A percentile compares a stretch with the other conserved stretches of the same genome.
Conservation (phyloP, 345 rosid genomes). For the Eutrema yunnanense region DNA sequence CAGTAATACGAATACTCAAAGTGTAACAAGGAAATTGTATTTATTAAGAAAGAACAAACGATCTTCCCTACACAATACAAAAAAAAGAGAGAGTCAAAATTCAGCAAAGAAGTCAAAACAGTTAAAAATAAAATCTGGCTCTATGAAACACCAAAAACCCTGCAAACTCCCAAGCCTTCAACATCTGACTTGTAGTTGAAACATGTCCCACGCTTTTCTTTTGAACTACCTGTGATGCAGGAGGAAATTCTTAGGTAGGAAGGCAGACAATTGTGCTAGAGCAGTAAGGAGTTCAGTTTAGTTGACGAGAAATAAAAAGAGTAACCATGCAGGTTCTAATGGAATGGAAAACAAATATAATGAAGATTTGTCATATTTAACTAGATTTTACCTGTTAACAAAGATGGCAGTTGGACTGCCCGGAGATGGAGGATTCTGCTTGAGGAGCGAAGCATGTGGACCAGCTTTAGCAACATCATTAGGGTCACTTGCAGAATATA, state of each 20-base stretch:
- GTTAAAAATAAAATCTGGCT: not conserved
- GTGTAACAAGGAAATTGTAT: not conserved
- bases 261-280: not conserved
- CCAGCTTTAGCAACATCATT: conserved; percentile 51
- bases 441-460: conserved; percentile 40
- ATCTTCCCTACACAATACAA: conserved; percentile 3
- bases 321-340: not conserved
- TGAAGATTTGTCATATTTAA: not conserved
- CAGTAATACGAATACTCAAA: not conserved
- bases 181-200: conserved; percentile 15
- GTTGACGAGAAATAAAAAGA: not conserved
- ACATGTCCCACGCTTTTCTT: not conserved
- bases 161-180: not conserved
- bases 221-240: not conserved
- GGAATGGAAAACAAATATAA: not conserved
- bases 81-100: not conserved
- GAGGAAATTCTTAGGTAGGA: not conserved
- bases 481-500: conserved; percentile 45
- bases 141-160: not conserved
- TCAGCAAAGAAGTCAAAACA: not conserved
- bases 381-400: conserved; percentile 38
- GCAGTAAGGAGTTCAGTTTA: not conserved
- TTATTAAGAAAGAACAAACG: not conserved
- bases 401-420: conserved; percentile 81
- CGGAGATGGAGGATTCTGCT: conserved; percentile 75